Evolutionary conservation across 495 filamentous ascomycete species (phyloP), one percentile per base, ranked within the genome.

Genomic region (Tuber microsphaerosporum): DNA sequence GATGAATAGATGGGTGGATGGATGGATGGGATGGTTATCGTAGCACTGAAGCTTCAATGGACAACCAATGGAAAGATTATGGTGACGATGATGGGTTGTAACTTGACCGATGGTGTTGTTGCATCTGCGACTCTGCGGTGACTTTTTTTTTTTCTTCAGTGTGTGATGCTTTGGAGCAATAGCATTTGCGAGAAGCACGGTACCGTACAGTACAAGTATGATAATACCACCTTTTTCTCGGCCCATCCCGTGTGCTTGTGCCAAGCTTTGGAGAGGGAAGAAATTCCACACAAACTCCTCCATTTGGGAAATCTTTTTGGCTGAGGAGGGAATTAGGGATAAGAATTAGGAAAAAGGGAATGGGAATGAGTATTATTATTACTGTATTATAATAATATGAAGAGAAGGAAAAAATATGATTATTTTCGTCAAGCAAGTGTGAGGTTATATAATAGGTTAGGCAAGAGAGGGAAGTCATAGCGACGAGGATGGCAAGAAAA

Each of bases 161-260:
- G 51, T 31, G 51, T 31, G 51, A 26, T 61, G n/a, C 51, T 26
- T 61, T 61, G 22, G 22, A 31, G 51, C 51, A 61, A 61, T 26
- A 61, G n/a, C 0, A 16, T 26, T 26, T 10, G 51, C 46, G 46
- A 51, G 46, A n/a, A 51, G 51, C n/a, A 61, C 2, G 39, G 39
- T 37, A 37, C 16, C 2, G 44, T 8, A 45, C n/a, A n/a, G n/a
- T n/a, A n/a, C n/a, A n/a, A n/a, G n/a, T n/a, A 45, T 10, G 14
- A 0, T 31, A 65, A 22, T 26, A 31, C 12, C 56, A 31, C 56
- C 10, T 65, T 31, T 34, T 65, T 34, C 56, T 65, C 56, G 56
- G 56, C 56, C 26, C 56, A 65, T 65, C 56, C n/a, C 56, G 56
- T 12, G 48, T 56, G 48, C 48, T 56, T 65, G n/a, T 65, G 56